A percentile compares a stretch with the other conserved stretches of the same genome.
Evolutionary conservation across 1,284 basidiomycete genomes (phyloP).

Genomic region (Ganoderma resinaceum): DNA sequence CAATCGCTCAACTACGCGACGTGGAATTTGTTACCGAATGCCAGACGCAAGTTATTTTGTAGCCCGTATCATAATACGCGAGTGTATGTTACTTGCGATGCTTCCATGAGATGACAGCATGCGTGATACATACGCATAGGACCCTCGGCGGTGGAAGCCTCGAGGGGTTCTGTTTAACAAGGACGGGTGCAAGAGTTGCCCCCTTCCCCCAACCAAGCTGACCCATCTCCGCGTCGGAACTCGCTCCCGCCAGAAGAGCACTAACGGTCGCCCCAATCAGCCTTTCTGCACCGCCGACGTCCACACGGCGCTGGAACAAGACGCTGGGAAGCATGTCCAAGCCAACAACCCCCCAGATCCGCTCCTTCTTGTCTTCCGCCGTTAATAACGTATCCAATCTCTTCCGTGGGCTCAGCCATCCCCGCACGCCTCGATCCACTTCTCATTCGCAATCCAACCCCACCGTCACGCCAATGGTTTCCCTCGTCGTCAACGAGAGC

Average conservation of each 20-base stretch:
- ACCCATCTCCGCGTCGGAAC: background rate
- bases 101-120: background rate
- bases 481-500: slow-evolving; percentile 19
- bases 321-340: background rate
- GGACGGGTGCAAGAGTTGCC: background rate
- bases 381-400: background rate
- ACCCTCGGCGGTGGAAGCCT: background rate
- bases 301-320: background rate
- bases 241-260: background rate
- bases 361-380: background rate
- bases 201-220: no score
- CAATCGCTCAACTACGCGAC: background rate
- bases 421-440: background rate
- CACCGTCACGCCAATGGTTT: slow-evolving; percentile 26
- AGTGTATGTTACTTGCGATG: background rate
- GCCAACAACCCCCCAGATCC: background rate
- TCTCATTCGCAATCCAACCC: background rate
- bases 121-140: background rate
- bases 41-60: background rate
- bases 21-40: background rate
- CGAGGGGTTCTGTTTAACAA: background rate
- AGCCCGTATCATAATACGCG: background rate
- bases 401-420: background rate
- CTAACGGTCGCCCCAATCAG: background rate
- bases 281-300: background rate